Evolutionary conservation across 805 yeast species (phyloP).

Genomic region (Wickerhamiella sergipiensis): DNA sequence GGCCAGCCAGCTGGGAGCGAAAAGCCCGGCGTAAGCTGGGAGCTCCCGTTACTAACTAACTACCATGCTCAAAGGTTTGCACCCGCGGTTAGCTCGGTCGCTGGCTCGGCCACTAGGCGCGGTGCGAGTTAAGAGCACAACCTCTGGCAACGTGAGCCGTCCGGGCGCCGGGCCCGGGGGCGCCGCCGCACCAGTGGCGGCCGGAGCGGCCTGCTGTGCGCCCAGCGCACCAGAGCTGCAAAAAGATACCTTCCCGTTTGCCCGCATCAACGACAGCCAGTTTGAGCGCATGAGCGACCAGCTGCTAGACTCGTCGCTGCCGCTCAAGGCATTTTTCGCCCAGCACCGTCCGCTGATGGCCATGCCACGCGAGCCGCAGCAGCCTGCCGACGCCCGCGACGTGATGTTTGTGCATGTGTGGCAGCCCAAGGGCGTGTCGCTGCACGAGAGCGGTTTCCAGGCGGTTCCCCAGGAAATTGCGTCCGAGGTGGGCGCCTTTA

Average conservation of each 20-base stretch:
- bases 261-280: conserved; percentile 12
- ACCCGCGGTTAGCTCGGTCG: neutral
- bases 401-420: conserved; percentile 18
- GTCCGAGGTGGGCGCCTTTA: conserved; percentile 26
- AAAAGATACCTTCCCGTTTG: conserved; percentile 14
- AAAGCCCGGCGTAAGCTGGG: too few relatives aligned
- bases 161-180: neutral
- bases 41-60: neutral
- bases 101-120: neutral
- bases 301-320: conserved; percentile 15
- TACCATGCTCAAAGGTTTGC: conserved; percentile 2
- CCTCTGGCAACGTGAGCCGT: neutral
- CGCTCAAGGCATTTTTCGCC: conserved; percentile 31
- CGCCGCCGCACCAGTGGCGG: conserved; percentile 6
- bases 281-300: conserved; percentile 15
- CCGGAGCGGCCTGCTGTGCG: conserved; percentile 1
- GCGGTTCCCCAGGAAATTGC: conserved; percentile 28
- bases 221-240: neutral
- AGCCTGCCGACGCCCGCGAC: conserved; percentile 10
- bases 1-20: too few relatives aligned
- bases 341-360: conserved; percentile 35
- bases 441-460: conserved; percentile 15
- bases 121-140: neutral
- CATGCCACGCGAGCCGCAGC: conserved; percentile 17
- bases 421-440: conserved; percentile 5